Conservation (phyloP, 2,329 filamentous ascomycete genomes). For the Harringtonia lauricola region DNA sequence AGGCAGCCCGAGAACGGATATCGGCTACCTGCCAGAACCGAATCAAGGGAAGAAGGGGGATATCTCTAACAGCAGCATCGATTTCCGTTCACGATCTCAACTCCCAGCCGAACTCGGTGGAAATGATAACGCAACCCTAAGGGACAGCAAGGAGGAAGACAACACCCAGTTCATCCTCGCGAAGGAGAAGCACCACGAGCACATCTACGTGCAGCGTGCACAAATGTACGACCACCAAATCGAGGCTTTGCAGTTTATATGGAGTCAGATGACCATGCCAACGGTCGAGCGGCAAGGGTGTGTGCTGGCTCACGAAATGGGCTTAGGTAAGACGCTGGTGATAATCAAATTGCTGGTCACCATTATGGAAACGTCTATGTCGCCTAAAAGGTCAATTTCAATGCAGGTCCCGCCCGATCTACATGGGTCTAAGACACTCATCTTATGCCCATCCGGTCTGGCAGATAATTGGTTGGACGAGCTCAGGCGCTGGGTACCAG, state of each 20-base stretch:
- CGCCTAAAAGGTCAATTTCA: conserved; percentile 43
- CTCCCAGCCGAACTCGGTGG: too few relatives aligned
- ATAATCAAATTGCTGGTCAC: conserved; percentile 73
- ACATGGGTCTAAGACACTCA: conserved; percentile 50
- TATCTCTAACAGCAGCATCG: too few relatives aligned
- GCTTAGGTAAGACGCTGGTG: conserved; percentile 87
- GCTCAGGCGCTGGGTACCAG: conserved; percentile 56
- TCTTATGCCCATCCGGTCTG: conserved; percentile 66
- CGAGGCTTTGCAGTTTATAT: conserved; percentile 74
- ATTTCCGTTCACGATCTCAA: too few relatives aligned
- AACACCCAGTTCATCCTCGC: too few relatives aligned
- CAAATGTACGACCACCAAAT: too few relatives aligned
- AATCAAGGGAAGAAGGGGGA: too few relatives aligned
- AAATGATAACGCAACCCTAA: too few relatives aligned
- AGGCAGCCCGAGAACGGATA: too few relatives aligned
- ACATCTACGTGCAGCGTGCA: too few relatives aligned
- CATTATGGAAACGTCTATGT: conserved; percentile 54
- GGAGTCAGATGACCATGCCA: conserved; percentile 66
- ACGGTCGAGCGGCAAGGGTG: conserved; percentile 54
- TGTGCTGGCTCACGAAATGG: conserved; percentile 82
- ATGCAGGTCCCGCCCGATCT: conserved; percentile 60
- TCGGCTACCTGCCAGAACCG: too few relatives aligned
- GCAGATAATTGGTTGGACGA: conserved; percentile 80
- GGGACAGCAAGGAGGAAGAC: too few relatives aligned
- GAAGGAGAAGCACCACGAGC: too few relatives aligned